Evolutionary conservation across 176 grass and related monocot genomes (phyloP), one percentile per base, ranked within the genome.

Genomic region (Calamus simplicifolius): DNA sequence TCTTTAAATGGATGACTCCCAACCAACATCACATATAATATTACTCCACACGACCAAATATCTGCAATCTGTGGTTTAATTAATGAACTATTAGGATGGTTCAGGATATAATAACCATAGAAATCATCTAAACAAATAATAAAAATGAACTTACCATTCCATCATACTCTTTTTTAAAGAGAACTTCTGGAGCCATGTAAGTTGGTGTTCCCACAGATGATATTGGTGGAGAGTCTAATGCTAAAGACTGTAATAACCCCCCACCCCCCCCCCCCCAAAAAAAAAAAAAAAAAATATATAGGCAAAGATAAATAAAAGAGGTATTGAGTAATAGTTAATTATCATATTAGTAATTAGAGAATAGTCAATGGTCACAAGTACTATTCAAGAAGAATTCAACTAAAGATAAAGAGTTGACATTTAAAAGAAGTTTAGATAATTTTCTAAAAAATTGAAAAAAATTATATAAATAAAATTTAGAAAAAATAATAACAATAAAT

Each of bases 31-130:
- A 97, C 92, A 25, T 91, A 97, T 29, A 97, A 66, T 49, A 83
- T 90, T 68, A 91, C 92, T 71, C 92, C 92, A 73, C 92, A 97
- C 13, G 92, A 97, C 92, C 92, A 97, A 67, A 97, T 87, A 73
- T 97, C 92, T 48, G 92, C 92, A 17, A 97, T 85, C 92, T 97
- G 71, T 71, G 73, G 74, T 57, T 5, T 16, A 23, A 23, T 35
- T 31, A 19, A n/a, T 48, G 35, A 25, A 58, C n/a, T n/a, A 25
- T 43, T 43, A 43, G 35, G 3, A 43, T 13, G 10, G 10, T 43
- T 43, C 12, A 43, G 0, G 35, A 43, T 2, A 43, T 12, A 43
- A 43, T 43, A 28, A 14, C 3, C 38, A 0, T 62, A 12, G 6
- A 65, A 62, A 66, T 4, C 2, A 57, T 23, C 77, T 4, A 29